Evolutionary conservation across 2,329 filamentous ascomycete species (phyloP), one percentile per base, ranked within the genome.

Genomic region (Fusarium torulosum): DNA sequence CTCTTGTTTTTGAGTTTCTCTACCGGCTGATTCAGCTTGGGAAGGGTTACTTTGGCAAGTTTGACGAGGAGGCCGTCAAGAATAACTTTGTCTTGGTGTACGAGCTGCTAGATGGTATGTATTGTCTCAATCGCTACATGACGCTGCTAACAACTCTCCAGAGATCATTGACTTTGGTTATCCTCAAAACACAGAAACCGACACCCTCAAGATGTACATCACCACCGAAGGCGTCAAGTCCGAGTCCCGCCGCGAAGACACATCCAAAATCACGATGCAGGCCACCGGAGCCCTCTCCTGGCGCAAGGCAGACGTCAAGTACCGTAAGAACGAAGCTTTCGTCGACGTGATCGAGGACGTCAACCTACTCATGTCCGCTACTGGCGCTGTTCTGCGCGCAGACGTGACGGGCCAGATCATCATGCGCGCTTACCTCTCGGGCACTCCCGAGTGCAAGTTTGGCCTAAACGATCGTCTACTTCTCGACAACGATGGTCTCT

Each of bases 161-260:
- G 96, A 99, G 82, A 97, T 99, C 76, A 89, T 99, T 78, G 96
- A 99, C 81, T 99, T 99, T 80, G 96, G 96, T 66, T 99, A 99
- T 78, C 96, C 96, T 33, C 96, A 99, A 79, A 98, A 98, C 79
- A 99, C 96, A 66, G 96, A 99, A 82, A 97, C 95, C 53, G 96
- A 99, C 79, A 98, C 96, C 17, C 85, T 99, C 74, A 99, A 99
- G 82, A 98, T 98, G 95, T 99, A 99, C 85, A 99, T 99, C 76
- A 99, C 96, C 42, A 99, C 96, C 35, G 96, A 99, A 82, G 96
- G 96, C 59, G 95, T 99, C 81, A 97, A 97, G 80, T 96, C 94
- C 31, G 94, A 94, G 78, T 84, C 89, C 71, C 90, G 87, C 70
- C 91, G 90, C 81, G 93, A 97, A 77, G 95, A 99, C 79, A 97